A percentile compares a stretch with the other conserved stretches of the same genome.
Conservation (phyloP, 2,329 filamentous ascomycete species). For the Aspergillus awamori region DNA sequence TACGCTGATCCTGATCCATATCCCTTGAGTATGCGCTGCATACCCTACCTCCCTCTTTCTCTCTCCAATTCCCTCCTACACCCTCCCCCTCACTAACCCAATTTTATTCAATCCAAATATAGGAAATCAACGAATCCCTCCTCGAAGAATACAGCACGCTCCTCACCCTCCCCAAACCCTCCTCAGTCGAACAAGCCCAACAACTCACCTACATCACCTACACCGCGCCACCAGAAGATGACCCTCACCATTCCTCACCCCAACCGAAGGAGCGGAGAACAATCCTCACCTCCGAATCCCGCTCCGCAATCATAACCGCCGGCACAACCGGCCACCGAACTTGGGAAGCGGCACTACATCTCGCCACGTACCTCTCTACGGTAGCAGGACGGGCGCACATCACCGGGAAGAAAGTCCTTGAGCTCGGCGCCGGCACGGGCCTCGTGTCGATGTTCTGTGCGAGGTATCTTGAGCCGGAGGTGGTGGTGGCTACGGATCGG, state of each 20-base stretch:
- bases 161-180: conserved; percentile 64
- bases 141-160: conserved; percentile 69
- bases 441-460: conserved; percentile 66
- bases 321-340: conserved; percentile 69
- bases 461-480: conserved; percentile 57
- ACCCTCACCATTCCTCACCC: too few relatives aligned
- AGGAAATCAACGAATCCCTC: conserved; percentile 84
- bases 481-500: conserved; percentile 65
- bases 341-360: conserved; percentile 69
- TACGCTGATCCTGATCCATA: conserved; percentile 48
- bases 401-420: conserved; percentile 58
- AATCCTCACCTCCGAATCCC: conserved; percentile 55
- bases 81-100: too few relatives aligned
- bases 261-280: conserved; percentile 2
- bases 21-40: conserved; percentile 8
- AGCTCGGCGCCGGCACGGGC: conserved; percentile 69
- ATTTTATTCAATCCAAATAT: conserved; percentile 10
- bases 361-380: conserved; percentile 61
- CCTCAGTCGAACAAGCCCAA: conserved; percentile 68
- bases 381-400: conserved; percentile 51
- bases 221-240: conserved; percentile 38
- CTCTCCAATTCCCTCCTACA: background rate
- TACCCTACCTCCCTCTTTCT: background rate
- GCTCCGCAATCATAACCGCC: conserved; percentile 58
- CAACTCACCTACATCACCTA: conserved; percentile 77